Conservation (phyloP, 2,329 filamentous ascomycete genomes). For the Pseudogymnoascus sp. region DNA sequence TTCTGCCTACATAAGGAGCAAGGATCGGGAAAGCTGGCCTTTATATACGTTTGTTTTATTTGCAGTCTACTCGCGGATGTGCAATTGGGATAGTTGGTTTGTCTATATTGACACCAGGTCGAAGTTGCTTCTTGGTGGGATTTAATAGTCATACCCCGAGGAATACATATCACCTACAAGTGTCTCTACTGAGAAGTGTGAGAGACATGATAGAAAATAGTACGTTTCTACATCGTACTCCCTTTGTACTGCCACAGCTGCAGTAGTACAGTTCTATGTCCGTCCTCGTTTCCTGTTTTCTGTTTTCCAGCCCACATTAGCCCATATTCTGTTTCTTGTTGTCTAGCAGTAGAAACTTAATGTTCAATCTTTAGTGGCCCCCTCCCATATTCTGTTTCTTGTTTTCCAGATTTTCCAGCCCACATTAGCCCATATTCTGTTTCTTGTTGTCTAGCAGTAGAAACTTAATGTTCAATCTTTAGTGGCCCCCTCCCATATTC, state of each 20-base stretch:
- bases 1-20: background rate
- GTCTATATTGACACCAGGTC: background rate
- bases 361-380: too few species aligned
- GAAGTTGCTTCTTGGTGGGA: background rate
- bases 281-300: background rate
- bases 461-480: too few species aligned
- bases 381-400: too few species aligned
- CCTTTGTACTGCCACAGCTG: background rate
- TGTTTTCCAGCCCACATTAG: too few species aligned
- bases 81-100: background rate
- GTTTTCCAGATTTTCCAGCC: too few species aligned
- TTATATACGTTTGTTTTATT: background rate
- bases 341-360: too few species aligned
- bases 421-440: too few species aligned
- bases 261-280: constrained; percentile 26
- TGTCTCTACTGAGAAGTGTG: background rate
- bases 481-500: too few species aligned
- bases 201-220: background rate
- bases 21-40: background rate
- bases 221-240: background rate
- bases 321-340: too few species aligned
- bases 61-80: background rate
- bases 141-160: background rate
- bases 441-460: too few species aligned
- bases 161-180: background rate